Evolutionary conservation across 2,329 filamentous ascomycete species (phyloP).

Genomic region (Colletotrichum lindemuthianum): DNA sequence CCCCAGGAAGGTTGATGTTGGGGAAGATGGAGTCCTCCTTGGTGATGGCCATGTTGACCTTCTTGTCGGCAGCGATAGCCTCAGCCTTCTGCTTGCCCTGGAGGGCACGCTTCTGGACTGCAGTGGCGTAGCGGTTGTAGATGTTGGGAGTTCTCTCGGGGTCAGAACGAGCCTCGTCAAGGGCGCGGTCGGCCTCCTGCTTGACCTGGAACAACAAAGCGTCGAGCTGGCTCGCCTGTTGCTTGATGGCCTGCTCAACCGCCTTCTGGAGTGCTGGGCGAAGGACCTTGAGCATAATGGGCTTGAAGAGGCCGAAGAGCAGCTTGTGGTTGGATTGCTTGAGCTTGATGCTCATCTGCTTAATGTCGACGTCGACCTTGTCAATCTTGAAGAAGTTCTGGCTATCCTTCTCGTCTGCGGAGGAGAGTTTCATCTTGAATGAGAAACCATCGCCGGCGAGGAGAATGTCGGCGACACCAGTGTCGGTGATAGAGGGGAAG

Average conservation of each 20-base stretch:
- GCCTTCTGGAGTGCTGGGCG: conserved; percentile 87
- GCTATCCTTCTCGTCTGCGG: conserved; percentile 77
- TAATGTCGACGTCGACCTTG: conserved; percentile 84
- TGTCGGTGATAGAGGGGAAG: conserved; percentile 88
- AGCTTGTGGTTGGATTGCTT: conserved; percentile 96
- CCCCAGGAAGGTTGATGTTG: conserved; percentile 84
- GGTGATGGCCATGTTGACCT: conserved; percentile 85
- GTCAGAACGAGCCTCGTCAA: conserved; percentile 72
- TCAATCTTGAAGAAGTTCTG: conserved; percentile 95
- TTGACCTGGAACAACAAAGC: conserved; percentile 79
- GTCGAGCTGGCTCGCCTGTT: conserved; percentile 82
- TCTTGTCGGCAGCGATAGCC: conserved; percentile 68
- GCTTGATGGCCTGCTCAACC: conserved; percentile 87
- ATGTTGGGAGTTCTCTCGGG: conserved; percentile 82
- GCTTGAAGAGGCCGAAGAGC: conserved; percentile 87
- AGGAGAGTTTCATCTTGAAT: conserved; percentile 91
- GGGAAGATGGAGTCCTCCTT: conserved; percentile 91
- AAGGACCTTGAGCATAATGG: conserved; percentile 83
- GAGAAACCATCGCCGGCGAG: conserved; percentile 88
- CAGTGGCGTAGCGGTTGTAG: conserved; percentile 84
- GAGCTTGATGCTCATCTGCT: conserved; percentile 86
- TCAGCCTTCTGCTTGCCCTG: conserved; percentile 83
- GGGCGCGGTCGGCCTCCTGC: conserved; percentile 80
- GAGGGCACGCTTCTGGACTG: conserved; percentile 77
- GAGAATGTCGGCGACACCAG: conserved; percentile 87